Percentiles rank a stretch among this genome's conserved stretches.
Conservation (phyloP, 805 yeast genomes). For the Zygosaccharomyces siamensis region DNA sequence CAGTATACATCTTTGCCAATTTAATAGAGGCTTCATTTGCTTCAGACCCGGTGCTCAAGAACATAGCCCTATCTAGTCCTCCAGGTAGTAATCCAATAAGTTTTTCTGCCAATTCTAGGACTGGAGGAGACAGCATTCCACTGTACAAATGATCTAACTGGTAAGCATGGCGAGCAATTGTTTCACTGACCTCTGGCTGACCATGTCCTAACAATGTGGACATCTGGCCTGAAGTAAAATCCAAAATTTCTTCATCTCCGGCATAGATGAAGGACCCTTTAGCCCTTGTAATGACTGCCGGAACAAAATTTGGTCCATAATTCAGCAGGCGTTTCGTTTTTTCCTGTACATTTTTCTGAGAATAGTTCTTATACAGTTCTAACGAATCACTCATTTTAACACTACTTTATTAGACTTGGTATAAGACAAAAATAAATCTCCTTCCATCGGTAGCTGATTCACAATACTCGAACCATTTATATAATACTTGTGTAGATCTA, state of each 20-base stretch:
- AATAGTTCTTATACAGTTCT: constrained; percentile 2
- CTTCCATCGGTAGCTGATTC: background rate
- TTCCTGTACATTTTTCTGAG: constrained; percentile 5
- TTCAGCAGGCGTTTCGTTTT: constrained; percentile 11
- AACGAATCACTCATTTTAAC: background rate
- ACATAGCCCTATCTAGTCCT: constrained; percentile 25
- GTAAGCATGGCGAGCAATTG: constrained; percentile 22
- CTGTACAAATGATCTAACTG: constrained; percentile 26
- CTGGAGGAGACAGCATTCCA: constrained; percentile 31
- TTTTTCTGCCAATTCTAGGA: constrained; percentile 30
- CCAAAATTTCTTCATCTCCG: constrained; percentile 23
- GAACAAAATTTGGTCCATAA: constrained; percentile 21
- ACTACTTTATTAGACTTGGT: background rate
- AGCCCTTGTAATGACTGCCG: constrained; percentile 20
- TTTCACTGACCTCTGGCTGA: constrained; percentile 26
- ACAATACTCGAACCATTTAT: background rate
- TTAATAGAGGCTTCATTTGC: constrained; percentile 36
- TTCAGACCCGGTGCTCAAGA: constrained; percentile 34
- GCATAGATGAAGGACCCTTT: constrained; percentile 26
- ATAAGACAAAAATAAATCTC: background rate
- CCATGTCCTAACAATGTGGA: constrained; percentile 29
- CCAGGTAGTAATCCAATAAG: constrained; percentile 22
- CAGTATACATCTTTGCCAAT: constrained; percentile 29
- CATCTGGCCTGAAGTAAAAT: constrained; percentile 31
- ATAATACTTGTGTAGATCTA: background rate